Percentiles rank a stretch among this genome's conserved stretches.
phyloP scores from a whole-genome alignment of 176 grass and related monocot species.

The Ensete ventricosum region DNA sequence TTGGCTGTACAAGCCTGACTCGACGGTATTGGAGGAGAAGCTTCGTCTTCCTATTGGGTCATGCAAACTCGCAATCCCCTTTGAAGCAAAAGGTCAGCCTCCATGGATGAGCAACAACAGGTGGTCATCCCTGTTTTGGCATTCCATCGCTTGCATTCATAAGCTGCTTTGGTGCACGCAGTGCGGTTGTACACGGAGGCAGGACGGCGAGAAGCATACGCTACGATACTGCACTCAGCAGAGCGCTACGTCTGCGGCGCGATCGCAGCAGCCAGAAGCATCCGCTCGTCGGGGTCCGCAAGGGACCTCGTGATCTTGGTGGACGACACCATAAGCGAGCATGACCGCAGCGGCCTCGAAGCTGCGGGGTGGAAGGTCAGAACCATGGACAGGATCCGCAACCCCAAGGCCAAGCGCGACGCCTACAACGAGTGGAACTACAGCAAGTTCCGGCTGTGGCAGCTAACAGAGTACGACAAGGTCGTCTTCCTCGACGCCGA shows the following conservation, averaged over 20 bases:
- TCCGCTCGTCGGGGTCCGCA: too few relatives aligned
- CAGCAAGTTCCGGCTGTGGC: conserved; percentile 94
- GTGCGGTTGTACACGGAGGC: too few relatives aligned
- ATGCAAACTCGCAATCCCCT: neutral
- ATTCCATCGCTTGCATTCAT: neutral
- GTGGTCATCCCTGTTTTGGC: neutral
- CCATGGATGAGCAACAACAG: neutral
- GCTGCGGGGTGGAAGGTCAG: conserved; percentile 2
- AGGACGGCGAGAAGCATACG: neutral
- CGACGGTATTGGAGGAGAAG: neutral
- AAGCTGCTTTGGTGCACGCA: too few relatives aligned
- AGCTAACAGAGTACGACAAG: conserved; percentile 93
- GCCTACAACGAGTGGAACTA: conserved; percentile 99
- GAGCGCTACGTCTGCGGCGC: too few relatives aligned
- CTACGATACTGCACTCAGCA: too few relatives aligned
- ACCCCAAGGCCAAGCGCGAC: conserved; percentile 19
- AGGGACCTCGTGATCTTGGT: too few relatives aligned
- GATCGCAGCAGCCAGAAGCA: too few relatives aligned
- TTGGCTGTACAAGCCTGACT: conserved; percentile 1
- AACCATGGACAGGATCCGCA: conserved; percentile 1
- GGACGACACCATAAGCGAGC: too few relatives aligned
- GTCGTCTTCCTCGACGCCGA: conserved; percentile 94
- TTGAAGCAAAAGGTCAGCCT: neutral
- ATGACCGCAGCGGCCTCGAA: neutral
- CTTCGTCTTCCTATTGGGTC: neutral